Percentiles rank a stretch among this genome's conserved stretches.
Conservation (phyloP, 2,329 filamentous ascomycete species). For the Fusarium globosum region DNA sequence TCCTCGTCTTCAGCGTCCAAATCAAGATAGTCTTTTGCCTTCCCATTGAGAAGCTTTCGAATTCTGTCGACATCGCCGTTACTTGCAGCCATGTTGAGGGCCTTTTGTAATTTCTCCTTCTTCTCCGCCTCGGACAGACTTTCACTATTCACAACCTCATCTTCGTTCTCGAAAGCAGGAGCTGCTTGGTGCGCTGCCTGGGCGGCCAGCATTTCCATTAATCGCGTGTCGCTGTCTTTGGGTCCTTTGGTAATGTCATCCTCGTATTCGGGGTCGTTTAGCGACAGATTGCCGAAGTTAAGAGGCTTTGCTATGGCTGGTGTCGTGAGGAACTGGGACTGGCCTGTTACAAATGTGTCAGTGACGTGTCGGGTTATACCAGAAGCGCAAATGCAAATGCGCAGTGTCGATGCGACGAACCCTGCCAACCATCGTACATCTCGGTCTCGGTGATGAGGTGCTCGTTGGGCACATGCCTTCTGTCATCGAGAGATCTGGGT, state of each 20-base stretch:
- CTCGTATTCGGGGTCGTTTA: constrained; percentile 83
- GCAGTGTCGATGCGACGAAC: constrained; percentile 55
- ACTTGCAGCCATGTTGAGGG: constrained; percentile 93
- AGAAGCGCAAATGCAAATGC: constrained; percentile 24
- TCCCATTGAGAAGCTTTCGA: constrained; percentile 77
- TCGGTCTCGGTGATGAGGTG: constrained; percentile 82
- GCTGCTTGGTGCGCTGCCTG: constrained; percentile 86
- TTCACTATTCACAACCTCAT: constrained; percentile 79
- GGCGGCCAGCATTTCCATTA: constrained; percentile 96
- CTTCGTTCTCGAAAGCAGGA: constrained; percentile 79
- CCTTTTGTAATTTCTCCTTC: constrained; percentile 82
- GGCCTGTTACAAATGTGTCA: constrained; percentile 67
- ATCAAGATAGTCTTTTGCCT: constrained; percentile 80
- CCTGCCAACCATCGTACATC: constrained; percentile 99
- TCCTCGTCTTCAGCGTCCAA: constrained; percentile 92
- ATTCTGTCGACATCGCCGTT: constrained; percentile 92
- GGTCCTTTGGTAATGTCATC: constrained; percentile 65
- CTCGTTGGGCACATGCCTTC: constrained; percentile 73
- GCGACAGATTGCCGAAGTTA: constrained; percentile 81
- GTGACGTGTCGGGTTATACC: constrained; percentile 37
- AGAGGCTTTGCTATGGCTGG: constrained; percentile 87
- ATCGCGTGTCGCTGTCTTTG: constrained; percentile 82
- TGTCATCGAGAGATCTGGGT: constrained; percentile 91
- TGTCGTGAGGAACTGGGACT: constrained; percentile 93
- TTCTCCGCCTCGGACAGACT: constrained; percentile 82